Base-by-base conservation (phyloP, 768 basidiomycete species). In the Hericium rajendrae region DNA sequence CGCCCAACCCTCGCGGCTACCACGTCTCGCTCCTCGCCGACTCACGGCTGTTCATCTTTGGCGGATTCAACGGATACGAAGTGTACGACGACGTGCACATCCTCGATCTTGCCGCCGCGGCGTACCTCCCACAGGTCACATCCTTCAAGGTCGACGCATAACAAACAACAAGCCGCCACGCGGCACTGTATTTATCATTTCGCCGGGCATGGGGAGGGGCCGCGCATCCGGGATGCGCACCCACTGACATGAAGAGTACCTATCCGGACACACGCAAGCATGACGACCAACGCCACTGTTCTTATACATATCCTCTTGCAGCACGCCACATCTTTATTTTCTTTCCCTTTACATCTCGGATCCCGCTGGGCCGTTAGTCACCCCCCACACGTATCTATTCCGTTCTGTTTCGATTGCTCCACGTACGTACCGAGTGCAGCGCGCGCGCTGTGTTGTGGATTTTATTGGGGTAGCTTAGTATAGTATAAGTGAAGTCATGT, bases 101-200 rank as follows among this genome's bases (percentile, higher is more conserved):
- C 40, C 75, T 97, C 48, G 94, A 97, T 66, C 77, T 95, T 38
- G 90, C 91, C 4, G 90, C 87, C 10, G 81, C 85, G 4, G 92
- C 91, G 39, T 97, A 94, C 71, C 73, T 95, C 20, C 91, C 93
- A 0, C 93, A 95, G 68, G 90, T 93, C 10, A 91, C 87, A 59
- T 59, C 57, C 46, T 63, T 63, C 51, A 58, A 38, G 41, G 61
- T 88, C 64, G 82, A 84, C 46, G 67, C 74, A 18, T 70, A 54
- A 67, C 39, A 38, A 58, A 32, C 32, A 32, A 32, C 32, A 32
- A 32, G 32, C 32, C 32, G 32, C 32, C 6, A 32, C 32, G 32
- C 32, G 32, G 32, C 32, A 32, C 32, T 32, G 32, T 32, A 32
- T 32, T 32, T 32, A 32, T 32, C 32, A 32, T 32, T 32, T 32